Conservation (phyloP, 225 moss, liverwort and hornwort species). For the Climacium dendroides region DNA sequence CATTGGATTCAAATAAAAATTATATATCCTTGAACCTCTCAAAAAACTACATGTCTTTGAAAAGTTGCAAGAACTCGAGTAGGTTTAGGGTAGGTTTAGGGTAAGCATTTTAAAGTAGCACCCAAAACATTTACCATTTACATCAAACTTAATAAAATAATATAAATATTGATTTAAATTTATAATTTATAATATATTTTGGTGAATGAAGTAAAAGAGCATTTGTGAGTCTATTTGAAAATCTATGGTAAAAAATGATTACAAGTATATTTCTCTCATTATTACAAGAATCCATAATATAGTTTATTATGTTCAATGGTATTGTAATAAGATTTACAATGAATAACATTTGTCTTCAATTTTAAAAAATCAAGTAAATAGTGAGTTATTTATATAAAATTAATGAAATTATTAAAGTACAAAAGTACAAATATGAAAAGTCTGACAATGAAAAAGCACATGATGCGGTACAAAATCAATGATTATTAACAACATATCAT, state of each 20-base stretch:
- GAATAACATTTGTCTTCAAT: too few relatives aligned
- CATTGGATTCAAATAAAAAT: too few relatives aligned
- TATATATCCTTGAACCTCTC: too few relatives aligned
- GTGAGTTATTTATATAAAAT: fast-evolving
- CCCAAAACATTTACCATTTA: fast-evolving
- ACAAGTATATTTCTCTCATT: background rate
- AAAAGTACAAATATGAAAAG: background rate
- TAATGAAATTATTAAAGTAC: background rate
- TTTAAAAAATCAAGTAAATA: too few relatives aligned
- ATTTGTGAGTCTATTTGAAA: background rate
- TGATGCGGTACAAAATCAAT: background rate
- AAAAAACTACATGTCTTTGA: too few relatives aligned
- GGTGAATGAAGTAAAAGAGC: fast-evolving
- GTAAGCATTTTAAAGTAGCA: background rate
- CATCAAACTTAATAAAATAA: background rate
- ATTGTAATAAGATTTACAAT: background rate
- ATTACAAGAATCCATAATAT: background rate
- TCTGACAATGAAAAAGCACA: background rate
- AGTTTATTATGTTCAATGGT: too few relatives aligned
- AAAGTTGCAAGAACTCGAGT: too few relatives aligned
- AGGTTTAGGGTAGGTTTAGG: too few relatives aligned
- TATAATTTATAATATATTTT: background rate
- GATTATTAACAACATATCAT: background rate
- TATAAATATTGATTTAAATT: background rate
- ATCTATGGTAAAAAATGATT: background rate